phyloP scores from a whole-genome alignment of 2,329 filamentous ascomycete species.

The Penicillium sp. region DNA sequence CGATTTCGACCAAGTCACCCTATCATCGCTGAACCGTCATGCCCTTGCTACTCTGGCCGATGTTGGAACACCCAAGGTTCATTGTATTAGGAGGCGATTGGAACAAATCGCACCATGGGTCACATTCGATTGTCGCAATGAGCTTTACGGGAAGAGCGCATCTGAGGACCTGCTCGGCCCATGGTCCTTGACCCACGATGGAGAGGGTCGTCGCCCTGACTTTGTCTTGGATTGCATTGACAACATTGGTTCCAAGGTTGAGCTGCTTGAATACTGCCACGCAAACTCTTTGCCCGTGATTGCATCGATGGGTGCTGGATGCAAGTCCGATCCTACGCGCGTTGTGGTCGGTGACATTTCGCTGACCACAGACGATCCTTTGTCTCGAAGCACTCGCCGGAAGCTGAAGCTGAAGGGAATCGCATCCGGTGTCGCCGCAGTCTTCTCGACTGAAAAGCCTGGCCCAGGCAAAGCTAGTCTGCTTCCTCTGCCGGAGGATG shows the following conservation, averaged over 20 bases:
- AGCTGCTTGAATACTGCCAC: conserved; percentile 83
- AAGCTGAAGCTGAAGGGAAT: conserved; percentile 76
- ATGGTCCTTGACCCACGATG: conserved; percentile 57
- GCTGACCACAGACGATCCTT: conserved; percentile 79
- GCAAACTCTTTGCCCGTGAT: conserved; percentile 77
- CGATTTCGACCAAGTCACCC: conserved; percentile 96
- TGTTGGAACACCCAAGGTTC: conserved; percentile 89
- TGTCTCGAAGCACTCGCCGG: conserved; percentile 81
- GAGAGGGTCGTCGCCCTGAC: conserved; percentile 61
- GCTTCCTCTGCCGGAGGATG: conserved; percentile 81
- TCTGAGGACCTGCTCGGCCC: conserved; percentile 68
- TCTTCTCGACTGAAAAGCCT: conserved; percentile 88
- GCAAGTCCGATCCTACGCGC: conserved; percentile 82
- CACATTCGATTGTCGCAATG: conserved; percentile 79
- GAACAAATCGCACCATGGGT: conserved; percentile 91
- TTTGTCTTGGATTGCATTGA: conserved; percentile 98
- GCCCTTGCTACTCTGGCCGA: conserved; percentile 91
- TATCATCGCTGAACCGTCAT: conserved; percentile 94
- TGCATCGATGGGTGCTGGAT: conserved; percentile 93
- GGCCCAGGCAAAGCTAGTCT: conserved; percentile 89
- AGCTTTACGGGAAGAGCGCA: conserved; percentile 72
- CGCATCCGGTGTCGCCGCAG: conserved; percentile 81
- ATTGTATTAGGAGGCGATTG: conserved; percentile 75
- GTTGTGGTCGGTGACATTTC: conserved; percentile 92
- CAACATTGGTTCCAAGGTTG: conserved; percentile 96